Percentiles rank a stretch among this genome's conserved stretches.
Conservation (phyloP, 1,284 basidiomycete species). For the Pterula multifida region DNA sequence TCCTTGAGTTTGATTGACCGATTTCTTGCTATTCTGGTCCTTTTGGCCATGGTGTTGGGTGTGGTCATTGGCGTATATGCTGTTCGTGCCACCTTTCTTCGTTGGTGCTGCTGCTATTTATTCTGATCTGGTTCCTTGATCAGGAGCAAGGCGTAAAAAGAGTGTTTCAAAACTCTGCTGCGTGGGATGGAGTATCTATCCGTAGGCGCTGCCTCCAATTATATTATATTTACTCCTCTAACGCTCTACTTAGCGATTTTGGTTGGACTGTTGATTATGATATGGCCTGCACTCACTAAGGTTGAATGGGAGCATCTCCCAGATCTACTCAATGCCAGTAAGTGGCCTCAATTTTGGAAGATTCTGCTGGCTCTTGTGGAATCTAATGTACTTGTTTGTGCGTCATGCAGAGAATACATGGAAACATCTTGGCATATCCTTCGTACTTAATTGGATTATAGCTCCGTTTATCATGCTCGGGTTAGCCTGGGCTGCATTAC, state of each 20-base stretch:
- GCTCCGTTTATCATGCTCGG: conserved; percentile 78
- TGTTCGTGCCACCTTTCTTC: neutral
- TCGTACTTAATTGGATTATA: conserved; percentile 75
- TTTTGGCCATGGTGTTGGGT: conserved; percentile 71
- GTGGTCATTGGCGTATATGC: conserved; percentile 65
- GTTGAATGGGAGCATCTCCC: conserved; percentile 71
- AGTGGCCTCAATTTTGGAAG: neutral
- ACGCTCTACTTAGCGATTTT: conserved; percentile 44
- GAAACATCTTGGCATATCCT: conserved; percentile 60
- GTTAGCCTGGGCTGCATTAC: conserved; percentile 77
- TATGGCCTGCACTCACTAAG: conserved; percentile 79
- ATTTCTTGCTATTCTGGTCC: conserved; percentile 59
- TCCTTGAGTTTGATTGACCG: conserved; percentile 48
- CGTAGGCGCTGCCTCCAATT: conserved; percentile 31
- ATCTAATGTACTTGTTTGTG: too few species aligned
- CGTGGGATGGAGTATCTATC: conserved; percentile 43
- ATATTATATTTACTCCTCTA: conserved; percentile 12
- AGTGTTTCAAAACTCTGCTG: conserved; percentile 36
- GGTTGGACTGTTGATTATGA: conserved; percentile 77
- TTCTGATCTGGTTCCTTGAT: neutral
- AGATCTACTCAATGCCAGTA: conserved; percentile 18
- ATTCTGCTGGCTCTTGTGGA: neutral
- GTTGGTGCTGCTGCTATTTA: neutral
- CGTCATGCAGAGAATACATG: conserved; percentile 30
- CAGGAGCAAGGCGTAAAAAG: conserved; percentile 28